Evolutionary conservation across 441 rosid species (phyloP).

Genomic region (Adansonia gregorii): DNA sequence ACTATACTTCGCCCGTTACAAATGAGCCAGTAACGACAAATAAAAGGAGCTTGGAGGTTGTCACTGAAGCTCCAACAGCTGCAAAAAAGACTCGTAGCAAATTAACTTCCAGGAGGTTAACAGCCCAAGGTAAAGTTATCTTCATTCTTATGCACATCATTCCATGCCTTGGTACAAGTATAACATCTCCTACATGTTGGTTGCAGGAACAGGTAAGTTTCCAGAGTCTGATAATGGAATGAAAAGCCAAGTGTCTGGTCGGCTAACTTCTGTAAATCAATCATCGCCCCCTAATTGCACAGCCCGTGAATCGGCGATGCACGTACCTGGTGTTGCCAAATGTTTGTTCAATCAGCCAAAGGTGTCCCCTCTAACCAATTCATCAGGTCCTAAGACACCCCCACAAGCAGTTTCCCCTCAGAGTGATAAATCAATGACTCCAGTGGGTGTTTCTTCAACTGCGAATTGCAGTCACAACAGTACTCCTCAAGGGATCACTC

Average conservation of each 20-base stretch:
- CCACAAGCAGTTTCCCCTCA: slow-evolving; percentile 51
- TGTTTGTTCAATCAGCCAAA: slow-evolving; percentile 60
- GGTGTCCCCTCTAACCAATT: slow-evolving; percentile 42
- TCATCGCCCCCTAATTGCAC: slow-evolving; percentile 28
- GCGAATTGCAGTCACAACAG: slow-evolving; percentile 42
- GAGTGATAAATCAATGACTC: slow-evolving; percentile 45
- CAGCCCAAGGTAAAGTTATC: slow-evolving; percentile 47
- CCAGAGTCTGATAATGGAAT: slow-evolving; percentile 31
- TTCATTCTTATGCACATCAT: neutral
- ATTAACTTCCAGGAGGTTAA: slow-evolving; percentile 35
- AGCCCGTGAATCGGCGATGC: slow-evolving; percentile 32
- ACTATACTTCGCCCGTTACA: slow-evolving; percentile 36
- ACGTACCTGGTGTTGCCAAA: slow-evolving; percentile 62
- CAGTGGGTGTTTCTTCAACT: slow-evolving; percentile 35
- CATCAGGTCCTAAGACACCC: slow-evolving; percentile 64
- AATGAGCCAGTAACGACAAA: slow-evolving; percentile 52
- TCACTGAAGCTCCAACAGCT: slow-evolving; percentile 41
- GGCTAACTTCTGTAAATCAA: slow-evolving; percentile 33
- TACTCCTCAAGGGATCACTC: slow-evolving; percentile 54
- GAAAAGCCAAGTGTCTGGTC: slow-evolving; percentile 30
- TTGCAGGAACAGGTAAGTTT: slow-evolving; percentile 31
- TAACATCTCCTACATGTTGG: slow-evolving; percentile 21
- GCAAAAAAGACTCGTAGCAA: slow-evolving; percentile 54
- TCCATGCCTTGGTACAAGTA: neutral
- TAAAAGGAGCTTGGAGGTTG: slow-evolving; percentile 44